Evolutionary conservation across 768 basidiomycete genomes (phyloP).

Genomic region (Lentinus brumalis): DNA sequence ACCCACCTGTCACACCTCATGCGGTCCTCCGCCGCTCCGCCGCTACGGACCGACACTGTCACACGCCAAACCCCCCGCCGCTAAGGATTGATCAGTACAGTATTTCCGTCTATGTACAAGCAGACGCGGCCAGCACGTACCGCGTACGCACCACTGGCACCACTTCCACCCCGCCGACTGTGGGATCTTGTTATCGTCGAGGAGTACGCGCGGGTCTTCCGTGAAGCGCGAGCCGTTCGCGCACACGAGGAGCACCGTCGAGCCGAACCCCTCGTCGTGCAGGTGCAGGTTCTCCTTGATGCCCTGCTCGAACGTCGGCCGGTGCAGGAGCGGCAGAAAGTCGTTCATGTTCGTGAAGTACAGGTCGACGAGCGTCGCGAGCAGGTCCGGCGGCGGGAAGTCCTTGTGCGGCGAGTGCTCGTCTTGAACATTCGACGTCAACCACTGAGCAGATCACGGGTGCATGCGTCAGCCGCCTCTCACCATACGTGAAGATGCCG

Average conservation of each 20-base stretch:
- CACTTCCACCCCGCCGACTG: conserved; percentile 51
- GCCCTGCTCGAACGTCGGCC: conserved; percentile 44
- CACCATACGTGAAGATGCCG: not conserved
- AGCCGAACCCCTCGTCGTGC: conserved; percentile 44
- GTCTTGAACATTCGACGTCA: conserved; percentile 28
- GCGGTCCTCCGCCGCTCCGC: too few species aligned
- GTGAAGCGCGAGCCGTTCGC: conserved; percentile 52
- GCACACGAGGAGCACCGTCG: conserved; percentile 50
- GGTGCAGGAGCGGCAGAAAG: conserved; percentile 50
- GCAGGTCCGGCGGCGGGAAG: conserved; percentile 41
- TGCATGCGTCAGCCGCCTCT: not conserved
- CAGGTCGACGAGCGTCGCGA: conserved; percentile 44
- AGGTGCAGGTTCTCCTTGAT: conserved; percentile 41
- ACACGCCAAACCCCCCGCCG: too few species aligned
- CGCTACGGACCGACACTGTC: too few species aligned
- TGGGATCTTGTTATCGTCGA: conserved; percentile 23
- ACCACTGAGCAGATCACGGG: conserved; percentile 23
- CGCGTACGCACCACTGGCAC: conserved; percentile 48
- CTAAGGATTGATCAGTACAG: too few species aligned
- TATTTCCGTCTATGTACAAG: not conserved
- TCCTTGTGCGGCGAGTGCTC: conserved; percentile 28
- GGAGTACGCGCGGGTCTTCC: conserved; percentile 51
- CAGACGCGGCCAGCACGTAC: too few species aligned
- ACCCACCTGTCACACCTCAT: too few species aligned
- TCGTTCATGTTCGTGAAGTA: conserved; percentile 48